These are phyloP conservation scores for Glutinoglossum americanum DNA, from an alignment of 495 filamentous ascomycete genomes.

Conservation along the genomic window DNA sequence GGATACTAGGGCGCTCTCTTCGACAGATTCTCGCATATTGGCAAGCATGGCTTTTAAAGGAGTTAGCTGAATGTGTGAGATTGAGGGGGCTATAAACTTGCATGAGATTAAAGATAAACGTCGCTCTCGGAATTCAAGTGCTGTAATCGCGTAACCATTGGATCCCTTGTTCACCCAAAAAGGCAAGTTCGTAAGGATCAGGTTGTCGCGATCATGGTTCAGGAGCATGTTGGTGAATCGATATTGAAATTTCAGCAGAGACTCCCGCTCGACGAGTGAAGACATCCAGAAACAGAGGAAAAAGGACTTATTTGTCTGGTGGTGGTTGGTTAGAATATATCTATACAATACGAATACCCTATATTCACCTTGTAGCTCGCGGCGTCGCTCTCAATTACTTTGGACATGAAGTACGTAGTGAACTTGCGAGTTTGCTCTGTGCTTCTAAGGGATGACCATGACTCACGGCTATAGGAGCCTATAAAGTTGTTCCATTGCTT, in stretches of 20 bases:
- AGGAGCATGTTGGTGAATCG: constrained; percentile 33
- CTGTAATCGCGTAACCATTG: constrained; percentile 26
- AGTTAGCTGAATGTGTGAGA: not conserved
- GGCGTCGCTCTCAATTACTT: constrained; percentile 28
- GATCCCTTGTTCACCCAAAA: constrained; percentile 25
- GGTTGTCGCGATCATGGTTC: constrained; percentile 24
- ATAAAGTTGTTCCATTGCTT: constrained; percentile 35
- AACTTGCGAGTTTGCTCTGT: constrained; percentile 45
- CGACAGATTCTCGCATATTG: constrained; percentile 39
- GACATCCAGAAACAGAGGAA: constrained; percentile 36
- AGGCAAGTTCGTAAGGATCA: constrained; percentile 37
- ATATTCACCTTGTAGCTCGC: constrained; percentile 1
- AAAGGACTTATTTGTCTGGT: constrained; percentile 5
- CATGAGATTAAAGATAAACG: constrained; percentile 37
- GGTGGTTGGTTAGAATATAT: not conserved
- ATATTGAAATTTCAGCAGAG: constrained; percentile 46
- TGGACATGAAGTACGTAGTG: constrained; percentile 36
- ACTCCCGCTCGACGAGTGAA: constrained; percentile 41
- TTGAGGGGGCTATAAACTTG: not conserved
- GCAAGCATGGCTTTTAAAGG: constrained; percentile 21
- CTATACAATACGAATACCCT: not conserved
- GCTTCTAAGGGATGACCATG: constrained; percentile 38
- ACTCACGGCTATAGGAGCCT: constrained; percentile 28
- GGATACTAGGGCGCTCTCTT: constrained; percentile 13
- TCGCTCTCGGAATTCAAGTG: constrained; percentile 32